Evolutionary conservation across 805 yeast species (phyloP), one percentile per base, ranked within the genome.

Genomic region (Phaffomyces antillensis): DNA sequence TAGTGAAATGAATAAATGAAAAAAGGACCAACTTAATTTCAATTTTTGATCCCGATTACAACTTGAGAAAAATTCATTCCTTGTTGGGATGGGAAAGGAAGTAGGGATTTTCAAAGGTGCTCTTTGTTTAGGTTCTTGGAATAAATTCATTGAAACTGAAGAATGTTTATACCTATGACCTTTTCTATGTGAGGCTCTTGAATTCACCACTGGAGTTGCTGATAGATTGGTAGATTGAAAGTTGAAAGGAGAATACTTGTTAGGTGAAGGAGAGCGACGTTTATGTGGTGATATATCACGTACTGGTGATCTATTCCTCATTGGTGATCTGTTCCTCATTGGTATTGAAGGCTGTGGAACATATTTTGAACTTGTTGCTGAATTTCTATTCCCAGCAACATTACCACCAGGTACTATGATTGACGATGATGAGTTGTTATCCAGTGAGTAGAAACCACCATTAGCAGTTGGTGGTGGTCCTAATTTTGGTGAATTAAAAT

Each of bases 131-230:
- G 97, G 96, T 58, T 91, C 97, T 63, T 87, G 96, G 61, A 93
- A 91, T 61, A 91, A 75, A 62, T 91, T 90, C 93, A 91, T 85
- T 6, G 96, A 88, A 7, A 91, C 96, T 9, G 96, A 89, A 3
- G 97, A 89, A 63, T 91, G 98, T 61, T 91, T 91, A 61, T 91
- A 91, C 54, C 91, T 76, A 64, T 91, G 99, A 7, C 99, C 99
- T 54, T 90, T 80, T 70, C 99, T 81, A 55, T 81, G 86, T 0
- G 85, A 80, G 1, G 88, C 77, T 56, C 69, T 59, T n/a, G 61
- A 56, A 42, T 59, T 58, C 31, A 68, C 74, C 12, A 67, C 48
- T 11, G 60, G 54, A 42, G 44, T 60, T 24, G 43, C 60, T 10
- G 48, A 61, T 44, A 66, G 53, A 49, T 68, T 74, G 47, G 76